A percentile compares a stretch with the other conserved stretches of the same genome.
phyloP scores from a whole-genome alignment of 176 grass and related monocot genomes.

The Eleusine indica region DNA sequence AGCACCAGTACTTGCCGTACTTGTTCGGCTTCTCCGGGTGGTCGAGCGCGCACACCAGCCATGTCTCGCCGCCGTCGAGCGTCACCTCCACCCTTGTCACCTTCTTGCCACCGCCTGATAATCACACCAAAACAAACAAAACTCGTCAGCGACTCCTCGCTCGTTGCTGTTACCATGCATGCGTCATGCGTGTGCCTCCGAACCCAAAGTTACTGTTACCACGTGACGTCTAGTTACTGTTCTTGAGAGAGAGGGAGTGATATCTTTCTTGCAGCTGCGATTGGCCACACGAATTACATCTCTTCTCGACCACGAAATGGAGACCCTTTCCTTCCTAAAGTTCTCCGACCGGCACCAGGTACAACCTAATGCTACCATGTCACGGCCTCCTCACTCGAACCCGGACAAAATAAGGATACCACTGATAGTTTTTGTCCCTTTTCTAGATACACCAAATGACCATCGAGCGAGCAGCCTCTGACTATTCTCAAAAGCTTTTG shows the following conservation, averaged over 20 bases:
- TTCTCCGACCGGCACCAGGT: slow-evolving; percentile 11
- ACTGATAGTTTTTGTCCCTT: background rate
- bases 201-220: background rate
- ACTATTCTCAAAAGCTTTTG: background rate
- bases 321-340: background rate
- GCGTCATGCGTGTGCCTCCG: too few relatives aligned
- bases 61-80: slow-evolving; percentile 87
- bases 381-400: background rate
- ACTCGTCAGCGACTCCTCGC: background rate
- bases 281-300: background rate
- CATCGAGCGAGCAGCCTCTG: background rate
- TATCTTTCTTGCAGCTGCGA: slow-evolving; percentile 1
- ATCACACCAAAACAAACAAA: background rate
- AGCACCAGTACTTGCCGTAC: slow-evolving; percentile 96
- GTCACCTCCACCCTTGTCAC: slow-evolving; percentile 93
- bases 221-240: background rate
- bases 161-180: background rate
- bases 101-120: slow-evolving; percentile 77
- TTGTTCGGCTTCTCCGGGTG: slow-evolving; percentile 86
- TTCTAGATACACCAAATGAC: background rate
- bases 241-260: background rate
- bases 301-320: background rate
- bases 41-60: slow-evolving; percentile 70
- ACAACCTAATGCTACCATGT: background rate
- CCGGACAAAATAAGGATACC: background rate